These are phyloP conservation scores for Tuber melanosporum DNA, from an alignment of 495 filamentous ascomycete species.

Conservation along the genomic window DNA sequence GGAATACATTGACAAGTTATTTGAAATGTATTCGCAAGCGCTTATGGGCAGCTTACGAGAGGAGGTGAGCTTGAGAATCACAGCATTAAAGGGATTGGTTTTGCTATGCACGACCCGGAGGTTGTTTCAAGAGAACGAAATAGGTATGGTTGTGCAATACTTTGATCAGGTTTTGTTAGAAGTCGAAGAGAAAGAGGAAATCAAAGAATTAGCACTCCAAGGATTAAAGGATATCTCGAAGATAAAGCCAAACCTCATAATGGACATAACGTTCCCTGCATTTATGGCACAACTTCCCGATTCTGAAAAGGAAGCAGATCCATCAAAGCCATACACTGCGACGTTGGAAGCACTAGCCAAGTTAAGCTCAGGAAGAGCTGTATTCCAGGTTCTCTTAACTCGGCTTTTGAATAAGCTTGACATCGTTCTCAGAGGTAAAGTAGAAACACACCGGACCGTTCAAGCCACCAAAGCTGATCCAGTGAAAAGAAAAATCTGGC, in stretches of 20 bases:
- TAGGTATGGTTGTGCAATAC: slow-evolving; percentile 59
- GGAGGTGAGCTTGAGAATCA: slow-evolving; percentile 60
- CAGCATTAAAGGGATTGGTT: slow-evolving; percentile 56
- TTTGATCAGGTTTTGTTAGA: slow-evolving; percentile 60
- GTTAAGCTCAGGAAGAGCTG: slow-evolving; percentile 56
- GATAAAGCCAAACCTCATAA: slow-evolving; percentile 59
- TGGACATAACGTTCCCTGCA: slow-evolving; percentile 65
- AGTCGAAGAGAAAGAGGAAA: slow-evolving; percentile 53
- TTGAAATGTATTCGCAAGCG: slow-evolving; percentile 56
- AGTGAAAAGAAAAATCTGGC: slow-evolving; percentile 23
- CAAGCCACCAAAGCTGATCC: slow-evolving; percentile 35
- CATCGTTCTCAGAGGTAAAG: slow-evolving; percentile 52
- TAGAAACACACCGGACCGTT: slow-evolving; percentile 15
- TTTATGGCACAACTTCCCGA: slow-evolving; percentile 68
- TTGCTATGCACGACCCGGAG: slow-evolving; percentile 52
- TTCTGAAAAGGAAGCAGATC: slow-evolving; percentile 46
- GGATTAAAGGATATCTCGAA: slow-evolving; percentile 60
- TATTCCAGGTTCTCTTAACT: slow-evolving; percentile 64
- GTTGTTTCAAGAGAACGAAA: slow-evolving; percentile 58
- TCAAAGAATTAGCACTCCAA: slow-evolving; percentile 57
- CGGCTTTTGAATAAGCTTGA: slow-evolving; percentile 62
- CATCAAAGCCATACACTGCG: slow-evolving; percentile 47
- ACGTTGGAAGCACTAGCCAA: slow-evolving; percentile 64
- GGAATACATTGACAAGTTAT: slow-evolving; percentile 57
- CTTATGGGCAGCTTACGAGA: slow-evolving; percentile 57